Evolutionary conservation across 768 basidiomycete species (phyloP).

Genomic region (Mycena albidolilacea): DNA sequence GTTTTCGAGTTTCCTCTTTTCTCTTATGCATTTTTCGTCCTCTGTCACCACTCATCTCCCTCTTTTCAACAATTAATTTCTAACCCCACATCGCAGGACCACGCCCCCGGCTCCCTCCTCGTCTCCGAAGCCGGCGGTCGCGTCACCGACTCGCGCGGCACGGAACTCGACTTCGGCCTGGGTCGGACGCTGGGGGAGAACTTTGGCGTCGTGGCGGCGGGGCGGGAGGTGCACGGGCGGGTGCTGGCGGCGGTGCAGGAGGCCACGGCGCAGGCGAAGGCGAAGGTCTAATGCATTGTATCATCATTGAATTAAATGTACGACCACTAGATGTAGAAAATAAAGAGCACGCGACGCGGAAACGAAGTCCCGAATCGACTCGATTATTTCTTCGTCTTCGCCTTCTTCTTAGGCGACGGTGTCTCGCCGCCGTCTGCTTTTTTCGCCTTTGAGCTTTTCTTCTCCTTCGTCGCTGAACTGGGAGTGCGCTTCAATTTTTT

Average conservation of each 20-base stretch:
- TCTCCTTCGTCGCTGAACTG: conserved; percentile 18
- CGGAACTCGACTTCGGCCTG: conserved; percentile 85
- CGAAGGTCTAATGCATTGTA: conserved; percentile 23
- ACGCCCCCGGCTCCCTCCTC: conserved; percentile 88
- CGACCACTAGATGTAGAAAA: neutral
- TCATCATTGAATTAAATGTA: neutral
- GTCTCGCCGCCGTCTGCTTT: conserved; percentile 5
- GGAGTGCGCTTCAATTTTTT: too few relatives aligned
- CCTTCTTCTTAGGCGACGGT: conserved; percentile 34
- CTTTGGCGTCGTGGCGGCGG: conserved; percentile 89
- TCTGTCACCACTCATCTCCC: neutral
- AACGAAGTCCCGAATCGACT: neutral
- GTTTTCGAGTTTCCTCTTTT: conserved; percentile 34
- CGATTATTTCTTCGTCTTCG: conserved; percentile 29
- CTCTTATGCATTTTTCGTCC: too few relatives aligned
- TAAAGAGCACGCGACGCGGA: neutral
- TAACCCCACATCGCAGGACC: conserved; percentile 70
- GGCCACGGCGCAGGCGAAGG: conserved; percentile 56
- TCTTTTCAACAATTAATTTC: neutral
- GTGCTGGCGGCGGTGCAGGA: conserved; percentile 84
- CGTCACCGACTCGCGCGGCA: conserved; percentile 88
- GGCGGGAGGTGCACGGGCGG: conserved; percentile 75
- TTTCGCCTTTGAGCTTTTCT: conserved; percentile 26
- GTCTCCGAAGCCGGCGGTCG: conserved; percentile 92
- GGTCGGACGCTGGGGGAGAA: conserved; percentile 91